Conservation (phyloP, 805 yeast species). For the Deakozyma indianensis region DNA sequence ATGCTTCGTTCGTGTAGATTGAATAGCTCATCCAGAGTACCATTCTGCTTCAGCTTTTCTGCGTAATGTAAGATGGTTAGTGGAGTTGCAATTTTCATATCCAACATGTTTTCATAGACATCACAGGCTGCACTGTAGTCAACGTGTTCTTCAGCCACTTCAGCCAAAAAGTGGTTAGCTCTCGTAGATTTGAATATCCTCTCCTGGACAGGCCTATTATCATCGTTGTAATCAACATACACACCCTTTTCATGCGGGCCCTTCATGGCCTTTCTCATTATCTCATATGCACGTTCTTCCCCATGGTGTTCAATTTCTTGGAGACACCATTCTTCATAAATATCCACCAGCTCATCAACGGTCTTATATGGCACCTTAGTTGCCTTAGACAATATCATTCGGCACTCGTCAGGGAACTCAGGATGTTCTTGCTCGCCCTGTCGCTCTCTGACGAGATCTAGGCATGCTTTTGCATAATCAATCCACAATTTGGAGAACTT, state of each 20-base stretch:
- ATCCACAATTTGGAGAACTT: neutral
- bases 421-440: neutral
- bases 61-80: neutral
- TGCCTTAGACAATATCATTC: neutral
- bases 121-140: neutral
- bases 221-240: neutral
- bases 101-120: neutral
- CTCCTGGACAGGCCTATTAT: neutral
- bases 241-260: neutral
- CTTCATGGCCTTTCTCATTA: neutral
- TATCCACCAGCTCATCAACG: constrained; percentile 1
- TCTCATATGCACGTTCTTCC: neutral
- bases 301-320: neutral
- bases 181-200: neutral
- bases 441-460: neutral
- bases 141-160: neutral
- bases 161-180: neutral
- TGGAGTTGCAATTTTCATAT: neutral
- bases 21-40: neutral
- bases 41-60: neutral
- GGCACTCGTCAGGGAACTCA: neutral
- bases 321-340: constrained; percentile 1
- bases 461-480: neutral
- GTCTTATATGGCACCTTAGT: neutral
- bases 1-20: neutral